These are phyloP conservation scores for Trypanosoma avium DNA, from an alignment of 208 protist species.

Conservation along the genomic window DNA sequence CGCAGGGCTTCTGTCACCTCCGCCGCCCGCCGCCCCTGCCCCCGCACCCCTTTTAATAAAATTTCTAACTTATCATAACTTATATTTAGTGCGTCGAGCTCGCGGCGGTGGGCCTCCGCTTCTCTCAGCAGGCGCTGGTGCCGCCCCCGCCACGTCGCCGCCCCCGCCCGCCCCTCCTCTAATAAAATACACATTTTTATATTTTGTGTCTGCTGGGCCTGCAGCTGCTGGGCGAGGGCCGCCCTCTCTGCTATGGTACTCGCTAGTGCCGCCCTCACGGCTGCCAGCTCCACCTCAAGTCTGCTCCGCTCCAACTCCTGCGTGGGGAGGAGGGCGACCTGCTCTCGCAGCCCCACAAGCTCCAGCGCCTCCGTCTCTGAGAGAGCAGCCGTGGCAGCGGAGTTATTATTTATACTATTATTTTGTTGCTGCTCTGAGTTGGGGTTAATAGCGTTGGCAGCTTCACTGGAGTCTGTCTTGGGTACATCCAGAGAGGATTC, in stretches of 20 bases:
- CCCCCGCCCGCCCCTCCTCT: constrained; percentile 22
- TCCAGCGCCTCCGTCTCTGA: constrained; percentile 32
- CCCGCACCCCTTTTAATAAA: neutral
- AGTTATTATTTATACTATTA: neutral
- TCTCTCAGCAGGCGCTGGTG: too few species aligned
- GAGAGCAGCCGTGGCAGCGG: neutral
- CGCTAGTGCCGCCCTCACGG: constrained; percentile 11
- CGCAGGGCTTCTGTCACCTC: too few species aligned
- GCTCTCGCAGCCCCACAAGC: constrained; percentile 27
- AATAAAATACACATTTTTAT: constrained; percentile 21
- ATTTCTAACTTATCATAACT: too few species aligned
- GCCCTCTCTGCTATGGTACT: constrained; percentile 14
- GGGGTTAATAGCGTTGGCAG: neutral
- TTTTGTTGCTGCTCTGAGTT: too few species aligned
- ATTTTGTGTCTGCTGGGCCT: constrained; percentile 27
- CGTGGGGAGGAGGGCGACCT: constrained; percentile 23
- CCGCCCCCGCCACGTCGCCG: constrained; percentile 30
- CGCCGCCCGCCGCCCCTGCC: too few species aligned
- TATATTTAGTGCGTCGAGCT: too few species aligned
- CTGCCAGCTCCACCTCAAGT: constrained; percentile 18
- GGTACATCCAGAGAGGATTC: neutral
- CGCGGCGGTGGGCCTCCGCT: too few species aligned
- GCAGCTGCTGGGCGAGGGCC: constrained; percentile 10
- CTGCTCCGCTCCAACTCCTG: constrained; percentile 17
- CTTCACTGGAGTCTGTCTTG: neutral